Evolutionary conservation across 2,329 filamentous ascomycete species (phyloP), one percentile per base, ranked within the genome.

Genomic region (Dendrostoma leiphaemia): DNA sequence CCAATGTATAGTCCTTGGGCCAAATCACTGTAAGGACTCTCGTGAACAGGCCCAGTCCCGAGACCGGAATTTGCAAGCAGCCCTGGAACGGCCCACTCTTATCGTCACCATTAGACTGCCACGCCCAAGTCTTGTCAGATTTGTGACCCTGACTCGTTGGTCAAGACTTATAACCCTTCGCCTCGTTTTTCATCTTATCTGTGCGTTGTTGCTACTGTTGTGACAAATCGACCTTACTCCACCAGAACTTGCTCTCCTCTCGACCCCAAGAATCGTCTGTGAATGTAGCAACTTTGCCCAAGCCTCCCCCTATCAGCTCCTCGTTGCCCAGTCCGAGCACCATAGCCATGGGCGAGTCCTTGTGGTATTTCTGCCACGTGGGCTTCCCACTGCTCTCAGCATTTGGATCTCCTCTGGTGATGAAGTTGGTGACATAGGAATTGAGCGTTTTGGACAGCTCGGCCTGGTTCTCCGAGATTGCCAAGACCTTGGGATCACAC

Each of bases 351-450:
- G 63, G 64, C 6, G 59, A 48, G 4, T 61, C 58, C 1, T 52
- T 37, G 4, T 58, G 58, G 52, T 73, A 77, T 0, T 56, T 34
- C 28, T 66, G 60, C 74, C 75, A 77, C 15, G 48, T 53, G 0
- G 73, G 72, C 15, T 68, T 62, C 0, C 48, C 56, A 34, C 65
- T 68, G 4, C 52, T 57, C 4, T 67, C 70, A 0, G 60, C 64
- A 56, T 79, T 78, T 0, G 77, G 77, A 51, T 78, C 70, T 1
- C 77, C 76, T 3, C 60, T 67, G 1, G 68, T 65, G 51, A 80
- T 76, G 45, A 80, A 80, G 55, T 73, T 79, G 0, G 73, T 74
- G 3, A 78, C 56, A 40, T 80, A 81, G 1, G 73, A 71, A 61
- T 80, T 75, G 3, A 77, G 51, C 0, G 65, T 70, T 3, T 69